These are phyloP conservation scores for Kockovaella imperatae DNA, from an alignment of 768 basidiomycete genomes.

Conservation along the genomic window DNA sequence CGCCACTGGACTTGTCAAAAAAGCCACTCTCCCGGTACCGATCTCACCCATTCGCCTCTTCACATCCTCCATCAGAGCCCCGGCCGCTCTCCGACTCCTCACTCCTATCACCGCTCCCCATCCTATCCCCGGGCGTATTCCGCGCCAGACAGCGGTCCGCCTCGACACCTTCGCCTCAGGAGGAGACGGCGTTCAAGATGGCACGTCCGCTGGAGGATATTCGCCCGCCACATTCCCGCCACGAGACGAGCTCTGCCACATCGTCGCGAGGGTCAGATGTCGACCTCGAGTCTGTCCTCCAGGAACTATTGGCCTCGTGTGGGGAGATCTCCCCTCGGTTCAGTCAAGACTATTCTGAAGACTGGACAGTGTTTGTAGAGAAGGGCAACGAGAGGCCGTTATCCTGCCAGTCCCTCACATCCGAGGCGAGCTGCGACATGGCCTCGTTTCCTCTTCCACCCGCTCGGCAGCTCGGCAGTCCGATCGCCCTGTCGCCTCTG, in stretches of 20 bases:
- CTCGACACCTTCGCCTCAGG: neutral
- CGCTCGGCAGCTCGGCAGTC: neutral
- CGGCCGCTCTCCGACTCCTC: no score
- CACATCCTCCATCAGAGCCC: no score
- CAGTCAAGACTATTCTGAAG: neutral
- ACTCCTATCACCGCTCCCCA: neutral
- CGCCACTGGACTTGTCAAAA: no score
- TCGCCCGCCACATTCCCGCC: no score
- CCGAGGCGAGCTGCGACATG: neutral
- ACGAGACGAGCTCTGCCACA: neutral
- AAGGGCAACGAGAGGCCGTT: neutral
- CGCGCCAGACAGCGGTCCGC: neutral
- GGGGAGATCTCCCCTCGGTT: neutral
- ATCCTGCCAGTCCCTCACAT: neutral
- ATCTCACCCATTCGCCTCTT: no score
- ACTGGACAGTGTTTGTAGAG: neutral
- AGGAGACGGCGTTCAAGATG: neutral
- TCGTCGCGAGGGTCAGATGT: neutral
- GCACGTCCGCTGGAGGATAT: neutral
- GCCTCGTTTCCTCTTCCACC: neutral
- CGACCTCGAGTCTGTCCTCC: conserved; percentile 1
- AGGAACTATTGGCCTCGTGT: conserved; percentile 2
- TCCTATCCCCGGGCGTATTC: neutral
- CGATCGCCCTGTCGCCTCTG: neutral
- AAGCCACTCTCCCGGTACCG: no score